These are phyloP conservation scores for Aspergillus jensenii DNA, from an alignment of 2,329 filamentous ascomycete species.

Conservation along the genomic window DNA sequence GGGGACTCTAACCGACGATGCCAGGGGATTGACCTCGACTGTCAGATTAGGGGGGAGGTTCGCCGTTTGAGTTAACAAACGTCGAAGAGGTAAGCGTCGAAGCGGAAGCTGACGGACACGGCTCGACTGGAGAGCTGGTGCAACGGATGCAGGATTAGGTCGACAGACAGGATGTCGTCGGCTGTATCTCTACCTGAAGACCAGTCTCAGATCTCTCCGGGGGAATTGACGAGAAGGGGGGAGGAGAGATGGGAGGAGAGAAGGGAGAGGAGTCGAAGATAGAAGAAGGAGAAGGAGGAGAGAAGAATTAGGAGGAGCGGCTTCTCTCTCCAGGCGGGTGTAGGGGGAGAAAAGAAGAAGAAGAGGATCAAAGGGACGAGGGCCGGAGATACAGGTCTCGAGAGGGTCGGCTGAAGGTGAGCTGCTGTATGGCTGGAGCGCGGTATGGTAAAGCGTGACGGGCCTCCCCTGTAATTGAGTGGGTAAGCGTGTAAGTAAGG, in stretches of 20 bases:
- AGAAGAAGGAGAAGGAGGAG: constrained; percentile 30
- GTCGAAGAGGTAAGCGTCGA: constrained; percentile 37
- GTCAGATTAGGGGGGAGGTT: constrained; percentile 26
- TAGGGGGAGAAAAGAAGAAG: constrained; percentile 37
- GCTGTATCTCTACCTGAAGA: constrained; percentile 32
- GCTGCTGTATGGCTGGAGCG: constrained; percentile 6
- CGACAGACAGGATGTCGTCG: constrained; percentile 26
- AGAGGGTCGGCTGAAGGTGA: constrained; percentile 18
- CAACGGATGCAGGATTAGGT: constrained; percentile 29
- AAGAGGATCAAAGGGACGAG: constrained; percentile 29
- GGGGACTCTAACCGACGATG: constrained; percentile 33
- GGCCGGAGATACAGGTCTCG: constrained; percentile 27
- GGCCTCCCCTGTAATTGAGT: constrained; percentile 10
- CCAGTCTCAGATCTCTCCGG: constrained; percentile 42
- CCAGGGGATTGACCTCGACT: constrained; percentile 32
- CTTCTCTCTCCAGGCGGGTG: constrained; percentile 45
- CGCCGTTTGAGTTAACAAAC: constrained; percentile 43
- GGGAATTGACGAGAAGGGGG: constrained; percentile 30
- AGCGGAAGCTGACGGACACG: constrained; percentile 38
- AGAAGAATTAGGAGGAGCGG: constrained; percentile 37
- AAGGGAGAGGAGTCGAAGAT: constrained; percentile 35
- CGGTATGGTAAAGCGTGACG: constrained; percentile 23
- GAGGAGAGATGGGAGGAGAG: constrained; percentile 28
- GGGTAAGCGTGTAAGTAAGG: constrained; percentile 1
- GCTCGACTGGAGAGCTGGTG: constrained; percentile 39